phyloP scores from a whole-genome alignment of 805 yeast species.

The Vanderwaltozyma yarrowii region DNA sequence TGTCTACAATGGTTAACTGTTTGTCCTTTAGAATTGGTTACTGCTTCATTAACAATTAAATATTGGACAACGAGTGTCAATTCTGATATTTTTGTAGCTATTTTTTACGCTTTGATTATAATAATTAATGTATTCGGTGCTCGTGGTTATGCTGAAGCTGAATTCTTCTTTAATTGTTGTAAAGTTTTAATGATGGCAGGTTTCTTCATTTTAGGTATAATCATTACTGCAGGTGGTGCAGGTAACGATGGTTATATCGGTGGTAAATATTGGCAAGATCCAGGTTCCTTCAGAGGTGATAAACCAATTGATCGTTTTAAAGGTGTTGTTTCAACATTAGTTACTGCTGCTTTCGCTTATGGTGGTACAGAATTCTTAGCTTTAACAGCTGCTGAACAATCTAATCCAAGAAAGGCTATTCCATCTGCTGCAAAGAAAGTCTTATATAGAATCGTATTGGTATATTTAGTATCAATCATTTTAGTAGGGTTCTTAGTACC shows the following conservation, averaged over 20 bases:
- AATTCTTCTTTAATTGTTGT: constrained; percentile 52
- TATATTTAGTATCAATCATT: constrained; percentile 39
- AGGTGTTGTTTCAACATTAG: constrained; percentile 44
- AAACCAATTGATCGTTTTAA: constrained; percentile 37
- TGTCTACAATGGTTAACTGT: constrained; percentile 55
- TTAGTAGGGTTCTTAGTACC: constrained; percentile 48
- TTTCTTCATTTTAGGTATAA: constrained; percentile 43
- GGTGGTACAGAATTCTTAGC: constrained; percentile 55
- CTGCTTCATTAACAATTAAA: constrained; percentile 51
- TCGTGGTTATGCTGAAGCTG: constrained; percentile 53
- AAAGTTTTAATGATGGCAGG: constrained; percentile 56
- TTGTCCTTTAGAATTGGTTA: constrained; percentile 53
- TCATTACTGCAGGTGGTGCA: constrained; percentile 34
- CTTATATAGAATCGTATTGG: constrained; percentile 42
- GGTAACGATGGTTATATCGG: constrained; percentile 40
- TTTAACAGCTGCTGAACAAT: constrained; percentile 48
- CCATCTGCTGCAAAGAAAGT: constrained; percentile 49
- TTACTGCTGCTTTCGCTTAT: constrained; percentile 49
- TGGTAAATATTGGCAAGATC: constrained; percentile 39
- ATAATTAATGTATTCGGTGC: constrained; percentile 43
- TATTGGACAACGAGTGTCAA: constrained; percentile 48
- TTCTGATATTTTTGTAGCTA: constrained; percentile 47
- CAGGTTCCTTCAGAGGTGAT: constrained; percentile 40
- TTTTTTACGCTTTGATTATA: constrained; percentile 39
- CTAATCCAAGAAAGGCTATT: constrained; percentile 44